A percentile compares a stretch with the other conserved stretches of the same genome.
These are phyloP conservation scores for Tubosaeta sp. DNA, from an alignment of 768 basidiomycete genomes.

Conservation along the genomic window DNA sequence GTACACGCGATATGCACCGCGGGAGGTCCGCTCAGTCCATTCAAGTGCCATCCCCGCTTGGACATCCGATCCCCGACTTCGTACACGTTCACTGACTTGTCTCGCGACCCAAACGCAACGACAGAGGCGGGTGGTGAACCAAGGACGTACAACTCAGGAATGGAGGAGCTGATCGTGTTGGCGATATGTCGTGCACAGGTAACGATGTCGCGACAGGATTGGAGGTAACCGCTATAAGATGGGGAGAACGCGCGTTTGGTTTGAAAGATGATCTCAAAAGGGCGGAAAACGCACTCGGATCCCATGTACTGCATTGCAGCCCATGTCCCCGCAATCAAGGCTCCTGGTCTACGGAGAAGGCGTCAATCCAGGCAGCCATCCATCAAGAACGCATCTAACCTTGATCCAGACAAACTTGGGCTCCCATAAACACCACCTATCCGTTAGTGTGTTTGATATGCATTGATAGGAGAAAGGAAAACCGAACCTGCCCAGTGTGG, in stretches of 20 bases:
- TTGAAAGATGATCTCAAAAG: background rate
- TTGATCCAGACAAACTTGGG: constrained; percentile 84
- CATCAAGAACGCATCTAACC: constrained; percentile 42
- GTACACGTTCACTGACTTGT: constrained; percentile 56
- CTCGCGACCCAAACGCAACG: constrained; percentile 77
- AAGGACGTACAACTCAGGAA: constrained; percentile 83
- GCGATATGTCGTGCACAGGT: constrained; percentile 67
- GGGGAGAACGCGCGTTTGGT: background rate
- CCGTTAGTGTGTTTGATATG: background rate
- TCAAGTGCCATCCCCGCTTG: constrained; percentile 87
- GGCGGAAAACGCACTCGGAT: constrained; percentile 52
- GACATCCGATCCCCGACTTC: constrained; percentile 90
- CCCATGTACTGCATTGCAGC: constrained; percentile 96
- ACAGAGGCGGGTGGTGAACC: constrained; percentile 89
- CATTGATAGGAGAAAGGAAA: background rate
- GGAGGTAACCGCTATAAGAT: constrained; percentile 69
- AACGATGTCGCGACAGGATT: constrained; percentile 83
- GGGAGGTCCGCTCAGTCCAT: constrained; percentile 71
- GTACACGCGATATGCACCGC: constrained; percentile 94
- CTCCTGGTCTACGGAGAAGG: constrained; percentile 61
- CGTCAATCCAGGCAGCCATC: background rate
- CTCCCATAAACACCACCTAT: constrained; percentile 86
- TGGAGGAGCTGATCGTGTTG: constrained; percentile 55
- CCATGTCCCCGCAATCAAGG: constrained; percentile 93
- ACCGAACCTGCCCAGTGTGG: constrained; percentile 70